Evolutionary conservation across 2,329 filamentous ascomycete genomes (phyloP).

Genomic region (Fusarium nisikadoi): DNA sequence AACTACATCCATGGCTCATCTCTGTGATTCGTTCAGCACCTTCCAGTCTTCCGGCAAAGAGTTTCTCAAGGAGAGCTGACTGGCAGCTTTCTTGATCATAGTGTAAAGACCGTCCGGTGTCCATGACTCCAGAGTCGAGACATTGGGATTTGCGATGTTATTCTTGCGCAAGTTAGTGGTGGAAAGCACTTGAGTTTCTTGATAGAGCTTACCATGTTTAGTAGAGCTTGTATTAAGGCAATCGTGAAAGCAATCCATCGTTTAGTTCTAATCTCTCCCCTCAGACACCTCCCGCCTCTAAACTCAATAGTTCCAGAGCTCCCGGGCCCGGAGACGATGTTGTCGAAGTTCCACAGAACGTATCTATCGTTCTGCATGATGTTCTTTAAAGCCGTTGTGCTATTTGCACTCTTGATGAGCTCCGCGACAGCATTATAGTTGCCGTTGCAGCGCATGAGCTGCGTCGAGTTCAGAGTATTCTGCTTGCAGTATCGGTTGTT

Average conservation of each 20-base stretch:
- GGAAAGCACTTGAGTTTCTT: accelerated
- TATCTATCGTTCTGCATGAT: not conserved
- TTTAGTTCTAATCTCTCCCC: not conserved
- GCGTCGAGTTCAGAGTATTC: not conserved
- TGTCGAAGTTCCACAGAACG: not conserved
- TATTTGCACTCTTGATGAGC: not conserved
- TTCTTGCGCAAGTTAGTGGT: accelerated
- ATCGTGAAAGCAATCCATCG: not conserved
- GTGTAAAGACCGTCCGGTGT: not conserved
- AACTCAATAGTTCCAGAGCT: not conserved
- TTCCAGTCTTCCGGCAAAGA: not conserved
- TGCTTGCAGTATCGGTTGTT: not conserved
- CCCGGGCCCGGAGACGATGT: accelerated
- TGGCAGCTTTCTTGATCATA: not conserved
- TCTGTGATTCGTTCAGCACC: not conserved
- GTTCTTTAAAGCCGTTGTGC: not conserved
- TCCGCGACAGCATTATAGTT: not conserved
- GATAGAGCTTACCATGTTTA: not conserved
- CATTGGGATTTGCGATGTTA: not conserved
- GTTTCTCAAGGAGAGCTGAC: not conserved
- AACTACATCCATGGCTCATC: not conserved
- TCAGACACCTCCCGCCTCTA: not conserved
- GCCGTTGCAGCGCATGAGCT: not conserved
- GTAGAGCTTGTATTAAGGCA: not conserved
- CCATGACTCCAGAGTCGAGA: not conserved